Evolutionary conservation across 768 basidiomycete genomes (phyloP), one percentile per base, ranked within the genome.

Genomic region (Tulasnella sp.): DNA sequence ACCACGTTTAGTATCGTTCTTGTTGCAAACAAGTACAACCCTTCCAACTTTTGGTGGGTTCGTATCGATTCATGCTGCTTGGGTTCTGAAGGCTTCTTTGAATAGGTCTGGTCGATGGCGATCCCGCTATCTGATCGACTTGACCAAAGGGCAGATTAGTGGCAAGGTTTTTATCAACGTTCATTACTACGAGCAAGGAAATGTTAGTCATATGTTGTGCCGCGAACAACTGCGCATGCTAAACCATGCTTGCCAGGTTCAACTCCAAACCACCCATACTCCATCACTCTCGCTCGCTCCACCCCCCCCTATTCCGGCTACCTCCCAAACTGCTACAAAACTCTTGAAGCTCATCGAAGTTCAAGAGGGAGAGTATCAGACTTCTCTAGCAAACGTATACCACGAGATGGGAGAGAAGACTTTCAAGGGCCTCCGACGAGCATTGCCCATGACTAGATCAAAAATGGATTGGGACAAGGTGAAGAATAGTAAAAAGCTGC

Each of bases 131-230:
- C 83, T 86, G 11, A 86, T 98, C 72, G 90, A 97, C 83, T 83
- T 93, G 51, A 88, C 87, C 23, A 86, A 88, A 55, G 88, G 88
- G 75, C 87, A 84, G 78, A 86, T 98, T 6, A 84, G 85, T n/a
- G 96, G 95, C 0, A 89, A 86, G 81, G 89, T 98, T 20, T 86
- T 91, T 10, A 88, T 93, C 67, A 93, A 95, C 81, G 91, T 98
- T 16, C 98, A 99, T 84, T 99, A 99, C 82, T 99, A 96, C 82
- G 98, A 99, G 83, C 95, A 98, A 83, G 97, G 97, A 81, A 97
- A 96, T 83, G 95, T 96, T 77, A 73, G 90, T 44, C 76, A 46
- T 32, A 3, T 44, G 35, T 23, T 79, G 15, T 70, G 11, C 5
- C 46, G 5, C 35, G n/a, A 7, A 16, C 39, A 20, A 0, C 10